Evolutionary conservation across 768 basidiomycete genomes (phyloP).

Genomic region (Heimioporus sp.): DNA sequence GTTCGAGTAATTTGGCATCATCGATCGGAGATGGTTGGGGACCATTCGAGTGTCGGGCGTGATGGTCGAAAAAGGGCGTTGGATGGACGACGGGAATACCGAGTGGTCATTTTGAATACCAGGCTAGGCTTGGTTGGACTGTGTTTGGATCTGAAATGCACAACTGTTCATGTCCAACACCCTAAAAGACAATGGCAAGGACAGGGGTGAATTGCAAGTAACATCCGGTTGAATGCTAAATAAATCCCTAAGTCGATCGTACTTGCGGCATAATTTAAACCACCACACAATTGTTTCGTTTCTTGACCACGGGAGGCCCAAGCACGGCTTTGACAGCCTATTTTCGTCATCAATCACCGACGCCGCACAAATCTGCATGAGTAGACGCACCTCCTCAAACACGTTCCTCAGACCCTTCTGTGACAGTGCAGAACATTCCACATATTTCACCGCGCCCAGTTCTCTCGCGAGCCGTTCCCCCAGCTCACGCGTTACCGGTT

Average conservation of each 20-base stretch:
- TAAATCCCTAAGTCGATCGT: no score
- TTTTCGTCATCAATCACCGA: constrained; percentile 4
- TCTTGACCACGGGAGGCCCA: constrained; percentile 92
- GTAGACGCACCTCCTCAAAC: constrained; percentile 88
- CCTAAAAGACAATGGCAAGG: no score
- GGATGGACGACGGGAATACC: constrained; percentile 45
- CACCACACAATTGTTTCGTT: constrained; percentile 77
- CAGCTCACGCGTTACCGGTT: constrained; percentile 82
- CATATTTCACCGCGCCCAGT: constrained; percentile 97
- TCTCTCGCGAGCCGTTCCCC: constrained; percentile 97
- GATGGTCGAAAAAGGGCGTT: constrained; percentile 36
- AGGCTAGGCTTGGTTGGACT: not conserved
- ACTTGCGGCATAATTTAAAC: constrained; percentile 46
- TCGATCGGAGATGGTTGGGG: constrained; percentile 76
- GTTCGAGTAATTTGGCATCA: constrained; percentile 70
- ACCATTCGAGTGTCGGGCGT: constrained; percentile 56
- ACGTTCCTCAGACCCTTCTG: constrained; percentile 99
- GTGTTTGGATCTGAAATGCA: not conserved
- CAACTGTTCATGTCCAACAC: no score
- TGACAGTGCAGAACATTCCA: constrained; percentile 98
- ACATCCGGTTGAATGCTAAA: no score
- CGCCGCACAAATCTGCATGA: not conserved
- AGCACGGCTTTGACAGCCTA: constrained; percentile 96
- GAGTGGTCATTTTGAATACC: constrained; percentile 12
- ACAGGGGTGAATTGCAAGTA: no score